phyloP scores from a whole-genome alignment of 1,284 basidiomycete species.

The Puccinia sorghi region DNA sequence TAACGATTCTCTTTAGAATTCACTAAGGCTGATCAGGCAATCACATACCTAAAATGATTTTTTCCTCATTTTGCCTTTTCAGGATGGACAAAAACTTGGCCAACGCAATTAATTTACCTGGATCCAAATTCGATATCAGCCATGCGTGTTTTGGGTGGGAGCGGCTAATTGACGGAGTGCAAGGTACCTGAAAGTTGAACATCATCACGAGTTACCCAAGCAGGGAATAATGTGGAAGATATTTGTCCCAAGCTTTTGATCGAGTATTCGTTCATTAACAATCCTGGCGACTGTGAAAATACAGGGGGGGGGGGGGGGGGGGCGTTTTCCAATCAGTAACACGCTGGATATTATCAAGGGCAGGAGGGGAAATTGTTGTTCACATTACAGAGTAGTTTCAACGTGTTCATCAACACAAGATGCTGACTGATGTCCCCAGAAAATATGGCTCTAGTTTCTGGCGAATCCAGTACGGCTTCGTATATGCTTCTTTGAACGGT shows the following conservation, averaged over 20 bases:
- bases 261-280: constrained; percentile 48
- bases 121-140: constrained; percentile 27
- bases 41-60: constrained; percentile 70
- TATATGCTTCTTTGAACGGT: constrained; percentile 78
- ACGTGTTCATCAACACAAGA: constrained; percentile 74
- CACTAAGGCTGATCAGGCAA: constrained; percentile 59
- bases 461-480: constrained; percentile 70
- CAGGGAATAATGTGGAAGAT: constrained; percentile 70
- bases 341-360: background rate
- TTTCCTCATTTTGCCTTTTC: constrained; percentile 74
- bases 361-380: constrained; percentile 65
- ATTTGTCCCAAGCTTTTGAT: constrained; percentile 61
- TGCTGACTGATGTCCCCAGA: constrained; percentile 73
- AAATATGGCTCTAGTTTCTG: constrained; percentile 68
- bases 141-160: background rate
- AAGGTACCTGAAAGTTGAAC: constrained; percentile 62
- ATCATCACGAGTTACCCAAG: constrained; percentile 67
- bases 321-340: background rate
- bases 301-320: too few species aligned
- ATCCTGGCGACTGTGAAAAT: constrained; percentile 32
- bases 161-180: background rate
- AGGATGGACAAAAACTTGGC: constrained; percentile 71
- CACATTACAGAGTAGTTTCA: constrained; percentile 90
- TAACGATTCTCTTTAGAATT: background rate
- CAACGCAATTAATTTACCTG: constrained; percentile 69